Conservation (phyloP, 495 filamentous ascomycete species). For the Xylaria intraflava region DNA sequence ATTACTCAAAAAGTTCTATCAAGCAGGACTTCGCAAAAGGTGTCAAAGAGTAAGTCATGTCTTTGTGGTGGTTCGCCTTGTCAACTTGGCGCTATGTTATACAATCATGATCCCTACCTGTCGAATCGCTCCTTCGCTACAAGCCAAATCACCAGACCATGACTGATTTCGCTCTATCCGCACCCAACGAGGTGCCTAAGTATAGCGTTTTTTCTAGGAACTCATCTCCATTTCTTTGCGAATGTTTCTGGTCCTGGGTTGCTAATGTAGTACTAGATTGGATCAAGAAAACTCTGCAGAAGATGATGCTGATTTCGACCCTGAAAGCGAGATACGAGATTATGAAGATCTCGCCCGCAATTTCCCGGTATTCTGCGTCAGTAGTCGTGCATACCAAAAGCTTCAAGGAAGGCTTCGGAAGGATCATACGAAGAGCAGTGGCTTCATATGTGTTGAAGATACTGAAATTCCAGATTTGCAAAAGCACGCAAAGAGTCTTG, state of each 20-base stretch:
- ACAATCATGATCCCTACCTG: neutral
- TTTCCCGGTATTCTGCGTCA: constrained; percentile 60
- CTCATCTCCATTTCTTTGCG: neutral
- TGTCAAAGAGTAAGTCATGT: constrained; percentile 40
- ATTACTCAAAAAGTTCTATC: constrained; percentile 51
- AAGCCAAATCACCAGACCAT: neutral
- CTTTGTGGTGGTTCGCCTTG: neutral
- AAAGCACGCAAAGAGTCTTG: constrained; percentile 54
- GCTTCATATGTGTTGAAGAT: constrained; percentile 25
- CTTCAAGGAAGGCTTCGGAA: constrained; percentile 46
- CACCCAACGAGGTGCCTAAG: too few species aligned
- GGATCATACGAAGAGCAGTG: constrained; percentile 34
- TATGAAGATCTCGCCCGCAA: constrained; percentile 52
- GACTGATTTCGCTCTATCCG: too few species aligned
- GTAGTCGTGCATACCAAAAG: constrained; percentile 55
- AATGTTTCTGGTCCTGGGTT: neutral
- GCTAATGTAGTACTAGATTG: constrained; percentile 21
- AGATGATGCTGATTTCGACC: constrained; percentile 29
- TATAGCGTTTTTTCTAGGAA: neutral
- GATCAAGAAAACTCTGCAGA: constrained; percentile 28
- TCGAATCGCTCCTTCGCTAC: neutral
- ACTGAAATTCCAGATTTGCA: constrained; percentile 56
- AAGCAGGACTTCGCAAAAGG: constrained; percentile 55
- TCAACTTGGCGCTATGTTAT: neutral
- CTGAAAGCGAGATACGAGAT: constrained; percentile 47